Evolutionary conservation across 2,329 filamentous ascomycete species (phyloP).

Genomic region (Lasiodiplodia gonubiensis): DNA sequence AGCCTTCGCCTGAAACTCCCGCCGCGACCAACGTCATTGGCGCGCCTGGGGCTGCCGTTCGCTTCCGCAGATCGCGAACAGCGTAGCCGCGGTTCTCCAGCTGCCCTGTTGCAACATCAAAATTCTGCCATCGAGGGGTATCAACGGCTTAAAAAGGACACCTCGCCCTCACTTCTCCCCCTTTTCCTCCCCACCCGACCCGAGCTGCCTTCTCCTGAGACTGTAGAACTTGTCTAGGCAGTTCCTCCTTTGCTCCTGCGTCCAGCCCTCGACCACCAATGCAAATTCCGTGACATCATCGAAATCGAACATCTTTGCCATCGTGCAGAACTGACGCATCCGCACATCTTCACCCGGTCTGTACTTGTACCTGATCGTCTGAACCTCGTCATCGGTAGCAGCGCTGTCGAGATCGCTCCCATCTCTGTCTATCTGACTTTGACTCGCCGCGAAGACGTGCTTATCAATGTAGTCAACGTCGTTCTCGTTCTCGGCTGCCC

Average conservation of each 20-base stretch:
- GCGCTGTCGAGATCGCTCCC: conserved; percentile 30
- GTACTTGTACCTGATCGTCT: conserved; percentile 63
- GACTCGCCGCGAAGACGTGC: conserved; percentile 62
- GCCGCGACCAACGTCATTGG: conserved; percentile 6
- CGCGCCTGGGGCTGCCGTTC: conserved; percentile 11
- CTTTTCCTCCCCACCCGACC: conserved; percentile 12
- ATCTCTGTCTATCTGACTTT: conserved; percentile 39
- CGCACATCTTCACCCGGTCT: conserved; percentile 76
- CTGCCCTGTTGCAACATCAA: conserved; percentile 14
- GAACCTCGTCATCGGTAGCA: conserved; percentile 33
- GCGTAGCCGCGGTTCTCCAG: conserved; percentile 17
- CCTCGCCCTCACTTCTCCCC: conserved; percentile 13
- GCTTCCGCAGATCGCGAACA: conserved; percentile 25
- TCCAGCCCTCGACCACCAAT: conserved; percentile 87
- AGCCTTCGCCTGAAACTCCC: not conserved
- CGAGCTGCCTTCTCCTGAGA: conserved; percentile 61
- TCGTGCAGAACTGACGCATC: conserved; percentile 85
- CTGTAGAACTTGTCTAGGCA: conserved; percentile 83
- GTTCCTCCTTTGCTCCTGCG: conserved; percentile 77
- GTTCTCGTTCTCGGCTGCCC: conserved; percentile 68
- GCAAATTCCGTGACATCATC: conserved; percentile 81
- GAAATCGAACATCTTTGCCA: conserved; percentile 82
- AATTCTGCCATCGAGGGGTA: conserved; percentile 13
- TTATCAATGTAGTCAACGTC: conserved; percentile 58
- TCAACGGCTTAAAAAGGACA: conserved; percentile 17